phyloP scores from a whole-genome alignment of 805 yeast genomes.

The Suhomyces prunicola region DNA sequence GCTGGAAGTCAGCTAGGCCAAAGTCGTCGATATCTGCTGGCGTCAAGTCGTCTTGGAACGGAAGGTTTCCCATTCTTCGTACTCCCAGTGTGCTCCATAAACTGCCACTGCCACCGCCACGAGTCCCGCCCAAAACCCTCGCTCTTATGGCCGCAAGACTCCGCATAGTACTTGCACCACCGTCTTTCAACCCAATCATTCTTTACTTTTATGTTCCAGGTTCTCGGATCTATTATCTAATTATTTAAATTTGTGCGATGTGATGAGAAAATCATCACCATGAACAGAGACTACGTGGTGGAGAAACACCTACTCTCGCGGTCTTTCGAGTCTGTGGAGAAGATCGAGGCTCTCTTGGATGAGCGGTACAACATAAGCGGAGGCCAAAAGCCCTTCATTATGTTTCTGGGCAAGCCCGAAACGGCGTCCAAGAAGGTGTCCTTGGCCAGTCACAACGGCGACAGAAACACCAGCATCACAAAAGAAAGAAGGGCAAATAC shows the following conservation, averaged over 20 bases:
- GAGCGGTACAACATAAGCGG: slow-evolving; percentile 46
- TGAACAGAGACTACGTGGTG: slow-evolving; percentile 37
- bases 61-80: slow-evolving; percentile 21
- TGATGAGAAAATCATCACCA: neutral
- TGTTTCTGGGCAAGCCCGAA: slow-evolving; percentile 13
- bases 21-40: slow-evolving; percentile 33
- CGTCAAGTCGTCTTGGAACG: slow-evolving; percentile 39
- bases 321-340: slow-evolving; percentile 36
- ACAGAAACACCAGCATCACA: slow-evolving; percentile 17
- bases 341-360: slow-evolving; percentile 40
- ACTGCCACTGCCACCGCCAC: neutral
- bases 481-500: slow-evolving; percentile 23
- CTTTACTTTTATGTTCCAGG: no score
- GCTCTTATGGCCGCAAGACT: no score
- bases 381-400: slow-evolving; percentile 44
- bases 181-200: neutral
- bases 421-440: slow-evolving; percentile 3
- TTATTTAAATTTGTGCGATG: neutral
- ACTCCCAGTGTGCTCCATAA: neutral
- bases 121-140: neutral
- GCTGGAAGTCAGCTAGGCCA: slow-evolving; percentile 36
- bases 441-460: neutral
- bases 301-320: slow-evolving; percentile 47
- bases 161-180: neutral
- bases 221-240: no score